Evolutionary conservation across 164 flowering plant species (phyloP), one percentile per base, ranked within the genome.

Genomic region (Berberis vulgaris): DNA sequence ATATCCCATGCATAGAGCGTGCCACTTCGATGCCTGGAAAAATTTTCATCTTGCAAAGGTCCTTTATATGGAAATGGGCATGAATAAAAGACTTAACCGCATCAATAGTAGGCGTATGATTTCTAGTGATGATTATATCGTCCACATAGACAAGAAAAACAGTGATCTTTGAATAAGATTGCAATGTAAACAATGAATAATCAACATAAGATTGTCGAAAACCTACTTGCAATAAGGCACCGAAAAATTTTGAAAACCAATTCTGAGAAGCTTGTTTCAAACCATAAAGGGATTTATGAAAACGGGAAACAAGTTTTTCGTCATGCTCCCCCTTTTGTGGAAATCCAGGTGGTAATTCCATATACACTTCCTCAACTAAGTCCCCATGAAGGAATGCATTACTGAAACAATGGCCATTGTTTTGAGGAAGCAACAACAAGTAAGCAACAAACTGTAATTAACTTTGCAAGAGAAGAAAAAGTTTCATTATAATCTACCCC

Each of bases 361-460:
- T 54, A 4, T 54, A 54, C 6, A 54, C 57, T 26, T 54, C 57
- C 13, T 54, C 57, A 54, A 11, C 6, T 11, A 54, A 13, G 13
- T 54, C 57, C 5, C 57, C 57, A n/a, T 54, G 57, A 2, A 54
- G 57, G 13, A 54, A 54, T 12, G 57, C 38, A 54, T 54, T 54
- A 26, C 13, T 54, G 57, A 26, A 11, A 39, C 6, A 54, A 3
- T 0, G 13, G 3, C 57, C 57, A 54, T 7, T 26, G n/a, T 11
- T 13, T 11, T 6, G 13, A 6, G 13, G 57, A 12, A 13, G 39
- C 57, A 12, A 54, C 39, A 11, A 6, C 39, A 13, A 54, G 1
- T 7, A 47, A 11, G 0, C 50, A 47, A 47, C 50, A 39, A 54
- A 54, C 3, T 11, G 4, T 54, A 11, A 26, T 7, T 26, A 3